Evolutionary conservation across 495 filamentous ascomycete species (phyloP).

Genomic region (Glarea lozoyensis): DNA sequence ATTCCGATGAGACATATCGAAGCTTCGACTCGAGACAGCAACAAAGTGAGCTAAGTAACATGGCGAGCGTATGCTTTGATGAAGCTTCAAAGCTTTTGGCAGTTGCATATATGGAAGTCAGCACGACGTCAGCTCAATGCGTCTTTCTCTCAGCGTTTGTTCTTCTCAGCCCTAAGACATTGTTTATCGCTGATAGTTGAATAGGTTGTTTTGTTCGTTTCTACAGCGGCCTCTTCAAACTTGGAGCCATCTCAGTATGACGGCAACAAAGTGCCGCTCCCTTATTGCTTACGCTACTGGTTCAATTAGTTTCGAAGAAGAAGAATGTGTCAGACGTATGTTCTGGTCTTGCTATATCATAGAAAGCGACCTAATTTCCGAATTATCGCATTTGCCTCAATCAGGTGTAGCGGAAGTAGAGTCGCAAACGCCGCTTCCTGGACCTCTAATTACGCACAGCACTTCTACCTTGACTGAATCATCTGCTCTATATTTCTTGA

Average conservation of each 20-base stretch:
- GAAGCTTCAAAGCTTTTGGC: constrained; percentile 23
- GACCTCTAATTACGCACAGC: constrained; percentile 26
- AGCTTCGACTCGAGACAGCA: constrained; percentile 6
- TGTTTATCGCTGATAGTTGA: not conserved
- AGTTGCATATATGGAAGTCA: constrained; percentile 25
- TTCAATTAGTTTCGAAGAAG: constrained; percentile 21
- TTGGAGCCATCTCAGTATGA: constrained; percentile 25
- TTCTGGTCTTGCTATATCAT: constrained; percentile 43
- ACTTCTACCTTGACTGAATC: constrained; percentile 15
- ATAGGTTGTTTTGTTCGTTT: constrained; percentile 29
- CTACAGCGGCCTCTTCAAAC: constrained; percentile 27
- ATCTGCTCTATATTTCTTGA: constrained; percentile 27
- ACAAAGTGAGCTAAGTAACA: constrained; percentile 16
- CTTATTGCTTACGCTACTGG: constrained; percentile 23
- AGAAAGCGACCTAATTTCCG: constrained; percentile 25
- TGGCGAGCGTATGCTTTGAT: constrained; percentile 26
- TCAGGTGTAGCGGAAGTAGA: constrained; percentile 38
- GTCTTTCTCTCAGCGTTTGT: constrained; percentile 28
- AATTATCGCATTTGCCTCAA: constrained; percentile 33
- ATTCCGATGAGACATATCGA: not conserved
- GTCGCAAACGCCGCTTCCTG: constrained; percentile 54
- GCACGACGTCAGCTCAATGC: constrained; percentile 25
- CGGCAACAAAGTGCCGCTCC: constrained; percentile 29
- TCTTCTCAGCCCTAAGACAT: not conserved
- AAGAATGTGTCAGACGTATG: constrained; percentile 34